Evolutionary conservation across 2,329 filamentous ascomycete species (phyloP), one percentile per base, ranked within the genome.

Genomic region (Sclerotinia sclerotiorum): DNA sequence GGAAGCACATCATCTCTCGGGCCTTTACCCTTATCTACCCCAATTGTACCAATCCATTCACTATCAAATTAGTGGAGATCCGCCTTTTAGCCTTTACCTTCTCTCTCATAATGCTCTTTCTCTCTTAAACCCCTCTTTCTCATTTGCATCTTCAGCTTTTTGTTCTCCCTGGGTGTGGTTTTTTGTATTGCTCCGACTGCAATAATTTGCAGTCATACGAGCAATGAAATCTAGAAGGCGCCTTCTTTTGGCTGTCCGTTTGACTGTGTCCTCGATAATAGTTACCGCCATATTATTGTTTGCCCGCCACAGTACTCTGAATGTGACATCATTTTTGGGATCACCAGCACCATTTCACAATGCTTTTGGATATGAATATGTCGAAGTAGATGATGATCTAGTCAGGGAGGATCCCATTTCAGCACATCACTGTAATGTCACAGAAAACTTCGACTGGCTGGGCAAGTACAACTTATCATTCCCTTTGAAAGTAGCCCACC

Each of bases 401-500:
- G 32, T n/a, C 8, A 13, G 21, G 39, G 39, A 42, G 39, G 15
- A 32, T 55, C 49, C 15, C 39, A 57, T n/a, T 42, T 48, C 15
- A 21, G 21, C 39, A 49, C 29, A 32, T 6, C 7, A 57, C 19
- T 65, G 63, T 39, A 42, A 58, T 65, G 29, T 48, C 10, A 35
- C 24, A 24, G 66, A 65, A 42, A 51, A 27, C 2, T 24, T 65
- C 7, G 42, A 49, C 42, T 68, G 66, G 66, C 42, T 68, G 42
- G 60, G 39, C 19, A 68, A 35, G 29, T 76, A 76, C 54, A 70
- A 75, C 19, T 73, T 77, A 68, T 70, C 72, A 7, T 75, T 73
- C 62, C 74, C 74, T 2, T 72, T 76, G 35, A 68, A 72, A 60
- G 76, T 76, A 71, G 72, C 72, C 29, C 74, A 74, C 1, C 71